phyloP scores from a whole-genome alignment of 2,329 filamentous ascomycete genomes.

The Dothideomycetes sp. region DNA sequence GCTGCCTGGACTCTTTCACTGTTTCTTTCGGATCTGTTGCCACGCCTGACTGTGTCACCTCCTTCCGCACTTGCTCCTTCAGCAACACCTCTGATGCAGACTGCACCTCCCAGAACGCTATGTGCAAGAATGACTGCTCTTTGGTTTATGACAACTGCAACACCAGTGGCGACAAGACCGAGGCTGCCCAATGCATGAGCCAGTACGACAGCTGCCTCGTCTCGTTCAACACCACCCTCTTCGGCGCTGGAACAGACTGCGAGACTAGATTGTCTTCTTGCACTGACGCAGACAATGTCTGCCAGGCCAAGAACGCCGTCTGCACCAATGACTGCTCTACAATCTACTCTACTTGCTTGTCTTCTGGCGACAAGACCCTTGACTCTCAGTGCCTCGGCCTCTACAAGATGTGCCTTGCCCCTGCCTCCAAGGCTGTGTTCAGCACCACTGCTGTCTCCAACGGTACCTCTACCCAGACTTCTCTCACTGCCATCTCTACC shows the following conservation, averaged over 20 bases:
- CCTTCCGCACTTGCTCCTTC: neutral
- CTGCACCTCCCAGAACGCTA: neutral
- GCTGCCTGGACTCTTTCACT: neutral
- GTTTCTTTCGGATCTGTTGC: neutral
- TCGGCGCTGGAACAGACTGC: slow-evolving; percentile 1
- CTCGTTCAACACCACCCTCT: neutral
- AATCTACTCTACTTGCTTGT: neutral
- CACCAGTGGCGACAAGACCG: neutral
- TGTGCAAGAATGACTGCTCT: neutral
- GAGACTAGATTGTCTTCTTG: neutral
- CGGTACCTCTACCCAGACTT: neutral
- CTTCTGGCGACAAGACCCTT: neutral
- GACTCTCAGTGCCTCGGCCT: neutral
- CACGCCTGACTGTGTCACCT: neutral
- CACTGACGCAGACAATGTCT: neutral
- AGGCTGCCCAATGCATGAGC: neutral
- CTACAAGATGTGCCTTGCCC: neutral
- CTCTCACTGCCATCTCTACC: too few species aligned
- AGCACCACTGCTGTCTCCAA: slow-evolving; percentile 6
- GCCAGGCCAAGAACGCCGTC: neutral
- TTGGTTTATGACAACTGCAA: neutral
- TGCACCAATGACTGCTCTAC: neutral
- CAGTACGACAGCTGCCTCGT: neutral
- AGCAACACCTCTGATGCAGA: neutral
- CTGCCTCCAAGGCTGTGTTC: neutral